phyloP scores from a whole-genome alignment of 768 basidiomycete species.

The Roridomyces roridus region DNA sequence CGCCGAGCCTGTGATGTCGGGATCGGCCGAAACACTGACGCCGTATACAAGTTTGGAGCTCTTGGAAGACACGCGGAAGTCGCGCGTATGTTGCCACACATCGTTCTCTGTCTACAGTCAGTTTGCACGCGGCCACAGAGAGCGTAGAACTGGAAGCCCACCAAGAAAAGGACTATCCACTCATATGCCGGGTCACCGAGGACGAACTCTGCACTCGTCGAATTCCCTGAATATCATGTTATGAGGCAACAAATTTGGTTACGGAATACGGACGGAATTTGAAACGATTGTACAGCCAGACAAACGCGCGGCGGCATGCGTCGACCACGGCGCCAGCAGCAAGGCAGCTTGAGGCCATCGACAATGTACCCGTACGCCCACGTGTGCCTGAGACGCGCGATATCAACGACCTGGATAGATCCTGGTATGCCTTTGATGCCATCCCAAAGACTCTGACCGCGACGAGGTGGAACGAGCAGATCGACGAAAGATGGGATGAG shows the following conservation, averaged over 20 bases:
- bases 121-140: neutral
- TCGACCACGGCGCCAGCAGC: constrained; percentile 24
- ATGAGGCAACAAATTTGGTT: neutral
- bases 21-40: constrained; percentile 33
- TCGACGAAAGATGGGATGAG: neutral
- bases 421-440: constrained; percentile 24
- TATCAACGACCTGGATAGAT: constrained; percentile 23
- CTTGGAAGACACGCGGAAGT: constrained; percentile 48
- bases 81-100: constrained; percentile 47
- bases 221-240: constrained; percentile 41
- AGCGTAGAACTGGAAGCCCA: constrained; percentile 24
- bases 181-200: constrained; percentile 55
- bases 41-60: constrained; percentile 48
- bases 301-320: constrained; percentile 11
- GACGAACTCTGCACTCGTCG: constrained; percentile 50
- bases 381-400: constrained; percentile 12
- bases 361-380: constrained; percentile 18
- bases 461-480: constrained; percentile 11
- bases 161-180: constrained; percentile 53
- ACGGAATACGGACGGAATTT: constrained; percentile 15
- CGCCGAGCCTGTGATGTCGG: constrained; percentile 32
- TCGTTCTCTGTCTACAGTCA: constrained; percentile 44
- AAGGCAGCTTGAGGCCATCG: constrained; percentile 15
- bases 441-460: constrained; percentile 18
- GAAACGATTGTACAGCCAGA: constrained; percentile 22